Evolutionary conservation across 768 basidiomycete species (phyloP), one percentile per base, ranked within the genome.

Genomic region (Pilatotrama ljubarskyi): DNA sequence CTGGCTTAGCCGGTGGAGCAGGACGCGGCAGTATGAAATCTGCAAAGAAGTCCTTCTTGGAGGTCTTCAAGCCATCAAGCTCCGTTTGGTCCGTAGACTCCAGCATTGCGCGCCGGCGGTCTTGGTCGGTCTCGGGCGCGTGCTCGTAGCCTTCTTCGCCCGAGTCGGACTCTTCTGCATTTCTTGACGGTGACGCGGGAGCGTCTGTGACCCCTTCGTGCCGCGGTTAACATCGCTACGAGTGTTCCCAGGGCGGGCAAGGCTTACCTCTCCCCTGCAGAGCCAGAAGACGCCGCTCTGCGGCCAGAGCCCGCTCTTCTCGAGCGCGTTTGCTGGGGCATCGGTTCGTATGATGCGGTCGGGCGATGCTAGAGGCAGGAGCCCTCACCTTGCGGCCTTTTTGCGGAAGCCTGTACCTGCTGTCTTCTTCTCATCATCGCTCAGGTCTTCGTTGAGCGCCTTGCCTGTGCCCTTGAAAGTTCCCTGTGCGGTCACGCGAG

Each of bases 261-360:
- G 15, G 61, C 69, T 58, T 56, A 75, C 75, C 64, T 65, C 68
- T 68, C 29, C 69, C 70, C 70, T 81, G 78, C 46, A 85, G 66
- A 9, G 78, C 76, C 49, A 72, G 73, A 13, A 90, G 51, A 35
- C 92, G 80, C 20, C 75, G 77, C 72, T 93, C 89, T 7, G 82
- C 83, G n/a, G 91, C 91, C 36, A 84, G 64, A 1, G 90, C 91
- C 56, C 91, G 80, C 69, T 91, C 89, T 64, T 91, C 90, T 59
- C 91, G 76, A 14, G 90, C 91, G 32, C 87, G 80, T 70, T 91
- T 91, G 70, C 91, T 94, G 67, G 7, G 10, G 20, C 20, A 24
- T 49, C 25, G 62, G 26, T 20, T 38, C 53, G 40, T n/a, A 14
- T 44, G 3, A 8, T 32, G 5, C 18, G 1, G 7, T 37, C 15